Conservation (phyloP, 495 filamentous ascomycete species). For the Bacidia gigantensis region DNA sequence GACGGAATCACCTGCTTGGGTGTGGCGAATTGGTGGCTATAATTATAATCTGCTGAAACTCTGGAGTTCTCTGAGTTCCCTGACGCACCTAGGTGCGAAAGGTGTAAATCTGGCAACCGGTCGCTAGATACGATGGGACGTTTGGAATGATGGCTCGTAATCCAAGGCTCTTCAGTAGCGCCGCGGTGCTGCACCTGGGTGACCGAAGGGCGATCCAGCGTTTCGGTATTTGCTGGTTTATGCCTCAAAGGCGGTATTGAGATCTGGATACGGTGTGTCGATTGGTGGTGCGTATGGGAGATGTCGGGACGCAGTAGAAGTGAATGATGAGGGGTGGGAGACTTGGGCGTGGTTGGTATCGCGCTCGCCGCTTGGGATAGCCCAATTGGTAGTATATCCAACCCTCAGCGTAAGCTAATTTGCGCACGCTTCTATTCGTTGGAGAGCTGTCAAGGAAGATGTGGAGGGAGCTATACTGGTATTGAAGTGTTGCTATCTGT, state of each 20-base stretch:
- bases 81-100: constrained; percentile 39
- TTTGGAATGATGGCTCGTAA: constrained; percentile 57
- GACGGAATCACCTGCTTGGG: constrained; percentile 20
- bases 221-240: constrained; percentile 57
- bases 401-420: too few relatives aligned
- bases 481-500: neutral
- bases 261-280: constrained; percentile 7
- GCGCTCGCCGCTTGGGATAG: too few relatives aligned
- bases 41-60: constrained; percentile 33
- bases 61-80: constrained; percentile 23
- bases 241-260: constrained; percentile 24
- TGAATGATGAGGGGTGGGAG: neutral
- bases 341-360: neutral
- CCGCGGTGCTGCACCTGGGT: constrained; percentile 84
- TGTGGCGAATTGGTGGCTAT: constrained; percentile 32
- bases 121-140: constrained; percentile 58
- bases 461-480: neutral
- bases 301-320: neutral
- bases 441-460: neutral
- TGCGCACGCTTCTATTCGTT: neutral
- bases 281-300: neutral
- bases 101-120: constrained; percentile 62
- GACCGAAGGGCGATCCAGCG: constrained; percentile 95
- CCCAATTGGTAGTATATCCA: neutral
- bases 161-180: constrained; percentile 64